A percentile compares a stretch with the other conserved stretches of the same genome.
Evolutionary conservation across 2,329 filamentous ascomycete genomes (phyloP).

Genomic region (Aspergillus fischeri): DNA sequence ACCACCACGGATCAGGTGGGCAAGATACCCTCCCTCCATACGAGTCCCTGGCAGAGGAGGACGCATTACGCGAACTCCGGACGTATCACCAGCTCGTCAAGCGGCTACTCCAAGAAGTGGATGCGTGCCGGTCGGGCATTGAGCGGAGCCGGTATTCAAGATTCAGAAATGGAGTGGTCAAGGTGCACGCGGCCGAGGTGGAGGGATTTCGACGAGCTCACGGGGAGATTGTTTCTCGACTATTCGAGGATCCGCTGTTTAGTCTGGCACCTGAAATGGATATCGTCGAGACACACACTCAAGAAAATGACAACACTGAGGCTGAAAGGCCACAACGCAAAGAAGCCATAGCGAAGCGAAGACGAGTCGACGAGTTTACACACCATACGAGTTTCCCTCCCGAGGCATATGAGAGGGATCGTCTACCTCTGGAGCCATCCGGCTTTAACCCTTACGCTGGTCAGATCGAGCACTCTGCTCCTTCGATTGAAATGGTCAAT

Average conservation of each 20-base stretch:
- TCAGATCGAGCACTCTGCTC: too few species aligned
- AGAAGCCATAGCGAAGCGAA: neutral
- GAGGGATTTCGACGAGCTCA: neutral
- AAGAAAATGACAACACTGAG: neutral
- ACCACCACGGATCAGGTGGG: neutral
- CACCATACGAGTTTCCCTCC: too few species aligned
- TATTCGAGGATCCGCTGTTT: neutral
- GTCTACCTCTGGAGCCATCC: too few species aligned
- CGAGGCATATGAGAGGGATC: too few species aligned
- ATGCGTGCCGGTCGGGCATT: neutral
- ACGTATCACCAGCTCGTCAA: neutral
- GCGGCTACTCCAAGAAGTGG: neutral
- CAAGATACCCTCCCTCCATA: neutral
- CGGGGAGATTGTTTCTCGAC: neutral
- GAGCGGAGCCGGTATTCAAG: neutral
- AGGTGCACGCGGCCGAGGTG: neutral
- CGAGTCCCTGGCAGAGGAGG: neutral
- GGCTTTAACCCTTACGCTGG: too few species aligned
- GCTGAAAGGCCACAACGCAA: neutral
- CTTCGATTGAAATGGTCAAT: too few species aligned
- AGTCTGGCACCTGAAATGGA: neutral
- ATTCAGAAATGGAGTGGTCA: neutral
- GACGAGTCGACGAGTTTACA: neutral
- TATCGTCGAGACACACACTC: neutral
- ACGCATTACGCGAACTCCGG: neutral